phyloP scores from a whole-genome alignment of 2,329 filamentous ascomycete genomes.

The Chalaropsis thielavioides region DNA sequence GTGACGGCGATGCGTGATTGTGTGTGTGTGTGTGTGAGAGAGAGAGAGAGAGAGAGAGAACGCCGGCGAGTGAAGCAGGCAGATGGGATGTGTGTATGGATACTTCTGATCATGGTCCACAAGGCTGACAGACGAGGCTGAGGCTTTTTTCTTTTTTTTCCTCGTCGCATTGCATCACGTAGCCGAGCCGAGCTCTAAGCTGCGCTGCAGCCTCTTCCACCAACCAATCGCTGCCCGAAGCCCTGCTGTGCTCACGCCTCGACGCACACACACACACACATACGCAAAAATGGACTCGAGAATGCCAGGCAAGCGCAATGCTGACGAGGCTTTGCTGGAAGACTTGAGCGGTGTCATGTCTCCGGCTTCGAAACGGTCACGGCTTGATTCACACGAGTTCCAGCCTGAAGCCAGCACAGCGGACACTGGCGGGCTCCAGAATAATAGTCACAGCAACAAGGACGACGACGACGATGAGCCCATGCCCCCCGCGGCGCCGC shows the following conservation, averaged over 20 bases:
- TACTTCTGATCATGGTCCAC: background rate
- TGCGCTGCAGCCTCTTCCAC: background rate
- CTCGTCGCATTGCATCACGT: background rate
- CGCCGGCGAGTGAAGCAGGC: too few species aligned
- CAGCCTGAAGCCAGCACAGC: slow-evolving; percentile 18
- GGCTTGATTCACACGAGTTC: slow-evolving; percentile 27
- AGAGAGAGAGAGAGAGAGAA: too few species aligned
- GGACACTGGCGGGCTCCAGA: slow-evolving; percentile 5
- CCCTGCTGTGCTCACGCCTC: too few species aligned
- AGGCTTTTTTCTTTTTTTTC: background rate
- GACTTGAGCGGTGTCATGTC: slow-evolving; percentile 40
- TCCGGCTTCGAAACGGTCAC: slow-evolving; percentile 44
- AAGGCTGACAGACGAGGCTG: slow-evolving; percentile 15
- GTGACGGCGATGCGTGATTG: background rate
- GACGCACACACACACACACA: background rate
- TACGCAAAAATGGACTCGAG: background rate
- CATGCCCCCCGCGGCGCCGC: slow-evolving; percentile 30
- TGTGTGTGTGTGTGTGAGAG: too few species aligned
- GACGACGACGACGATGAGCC: slow-evolving; percentile 31
- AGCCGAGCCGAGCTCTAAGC: too few species aligned
- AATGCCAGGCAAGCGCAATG: slow-evolving; percentile 36
- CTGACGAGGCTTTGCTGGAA: slow-evolving; percentile 42
- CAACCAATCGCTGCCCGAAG: too few species aligned
- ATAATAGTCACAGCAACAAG: slow-evolving; percentile 19
- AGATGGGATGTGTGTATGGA: background rate